Evolutionary conservation across 345 rosid species (phyloP), one percentile per base, ranked within the genome.

Genomic region (Populus pruinosa): DNA sequence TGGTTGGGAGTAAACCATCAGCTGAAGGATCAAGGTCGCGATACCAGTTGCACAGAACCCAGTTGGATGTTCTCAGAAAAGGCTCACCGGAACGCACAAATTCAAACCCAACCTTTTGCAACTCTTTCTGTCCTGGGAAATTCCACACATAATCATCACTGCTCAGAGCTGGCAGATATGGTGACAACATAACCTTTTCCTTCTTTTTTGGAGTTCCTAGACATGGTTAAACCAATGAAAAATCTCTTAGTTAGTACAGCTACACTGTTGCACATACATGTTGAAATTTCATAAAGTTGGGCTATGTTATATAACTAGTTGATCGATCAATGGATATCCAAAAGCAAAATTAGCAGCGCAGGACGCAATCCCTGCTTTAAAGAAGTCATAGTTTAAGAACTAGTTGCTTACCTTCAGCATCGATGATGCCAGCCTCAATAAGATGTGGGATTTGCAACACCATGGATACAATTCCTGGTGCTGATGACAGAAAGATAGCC

Each of bases 401-500:
- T 20, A 36, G 4, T 41, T 5, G 72, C 56, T 31, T 68, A 77
- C 77, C 83, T 44, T 74, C 74, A 18, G 10, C 29, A 62, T 77
- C 65, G 33, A 83, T 69, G 25, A 83, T 71, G 77, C 83, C 81
- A 53, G 74, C 55, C 70, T 79, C 69, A 21, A 82, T 73, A 16
- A 82, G 41, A 69, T 74, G 56, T 5, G 78, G 72, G 23, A 75
- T 67, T 14, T 67, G 72, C 18, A 79, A 66, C 12, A 39, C 50
- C 78, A 79, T 41, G 21, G 79, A 43, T 68, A 85, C 12, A 62
- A 47, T 65, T 65, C 84, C 81, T 0, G 78, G 82, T 8, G 63
- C 77, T 14, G 79, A 73, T 38, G 72, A 9, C 5, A 56, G 18
- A 33, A 67, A 38, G 3, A 21, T 6, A 2, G 78, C 80, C 8